phyloP scores from a whole-genome alignment of 2,329 filamentous ascomycete species.

The Mycosphaerella sp. region DNA sequence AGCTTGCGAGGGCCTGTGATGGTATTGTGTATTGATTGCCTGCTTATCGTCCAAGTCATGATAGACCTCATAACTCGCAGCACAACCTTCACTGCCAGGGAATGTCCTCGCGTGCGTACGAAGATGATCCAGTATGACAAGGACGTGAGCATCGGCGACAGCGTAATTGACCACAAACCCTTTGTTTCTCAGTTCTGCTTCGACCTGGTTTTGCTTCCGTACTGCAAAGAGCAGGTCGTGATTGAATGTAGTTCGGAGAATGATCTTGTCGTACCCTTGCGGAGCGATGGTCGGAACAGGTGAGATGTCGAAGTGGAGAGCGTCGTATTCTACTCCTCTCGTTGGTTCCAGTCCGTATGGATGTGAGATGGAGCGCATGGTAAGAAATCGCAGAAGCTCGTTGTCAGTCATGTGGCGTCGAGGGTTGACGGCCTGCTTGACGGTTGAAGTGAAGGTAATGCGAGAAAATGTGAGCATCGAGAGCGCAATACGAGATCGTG shows the following conservation, averaged over 20 bases:
- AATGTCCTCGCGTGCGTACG: neutral
- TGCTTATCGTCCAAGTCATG: neutral
- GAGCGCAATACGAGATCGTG: neutral
- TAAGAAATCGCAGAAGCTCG: neutral
- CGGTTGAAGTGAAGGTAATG: conserved; percentile 1
- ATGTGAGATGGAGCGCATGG: neutral
- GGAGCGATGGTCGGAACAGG: neutral
- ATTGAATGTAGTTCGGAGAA: conserved; percentile 1
- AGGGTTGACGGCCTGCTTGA: conserved; percentile 1
- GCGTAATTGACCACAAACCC: neutral
- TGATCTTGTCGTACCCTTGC: conserved; percentile 2
- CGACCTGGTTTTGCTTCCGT: neutral
- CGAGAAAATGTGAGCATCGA: neutral
- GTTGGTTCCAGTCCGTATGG: neutral
- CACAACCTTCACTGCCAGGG: neutral
- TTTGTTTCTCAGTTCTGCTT: neutral
- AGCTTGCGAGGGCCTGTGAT: neutral
- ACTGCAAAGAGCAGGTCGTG: conserved; percentile 7
- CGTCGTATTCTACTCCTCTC: neutral
- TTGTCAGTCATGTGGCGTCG: neutral
- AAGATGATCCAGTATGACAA: conserved; percentile 1
- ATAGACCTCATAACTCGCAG: conserved; percentile 2
- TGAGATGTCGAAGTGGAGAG: conserved; percentile 1
- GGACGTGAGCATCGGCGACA: conserved; percentile 1
- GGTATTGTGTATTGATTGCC: neutral